Base-by-base conservation (phyloP, 1,284 basidiomycete genomes). In the Mrakiaceae sp. region DNA sequence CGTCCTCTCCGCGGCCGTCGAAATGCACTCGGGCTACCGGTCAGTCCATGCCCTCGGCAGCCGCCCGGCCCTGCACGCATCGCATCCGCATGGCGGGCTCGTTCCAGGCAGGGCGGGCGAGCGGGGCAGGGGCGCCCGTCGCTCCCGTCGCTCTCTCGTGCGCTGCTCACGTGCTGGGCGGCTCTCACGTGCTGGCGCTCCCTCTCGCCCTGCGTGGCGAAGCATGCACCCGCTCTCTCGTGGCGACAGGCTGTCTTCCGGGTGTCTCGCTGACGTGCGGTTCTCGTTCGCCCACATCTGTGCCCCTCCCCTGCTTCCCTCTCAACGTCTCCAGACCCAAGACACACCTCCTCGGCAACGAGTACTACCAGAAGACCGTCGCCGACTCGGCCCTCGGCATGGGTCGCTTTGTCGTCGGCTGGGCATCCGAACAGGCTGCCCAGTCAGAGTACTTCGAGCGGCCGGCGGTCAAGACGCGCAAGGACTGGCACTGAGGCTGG, bases 281-380 rank as follows among this genome's bases (percentile, higher is more conserved):
- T 3, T 5, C 14, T 12, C 40, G 40, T 43, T 39, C 16, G 40
- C 60, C 4, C 47, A 3, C 11, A 0, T 4, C 54, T 49, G 46
- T 40, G n/a, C 27, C 7, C 14, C 12, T 5, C 46, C 40, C 16
- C 8, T 4, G 5, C 39, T 16, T 53, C 47, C 5, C 11, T 8
- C 39, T 43, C 43, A 27, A 4, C 8, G 5, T 3, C 27, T 3
- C 14, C 63, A 64, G 63, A 8, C 63, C 63, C 12, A 51, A 58
- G 27, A 64, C 63, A 16, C 58, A 64, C 39, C 48, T 54, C 8
- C 63, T 64, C 44, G 63, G 63, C n/a, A 52, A 64, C 54, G 40
- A 60, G 16, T 64, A 60, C 58, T 60, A 58, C 39, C 63, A 64
- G 39, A 49, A 58, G 27, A 50, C 58, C 4, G 44, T 60, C 2